Base-by-base conservation (phyloP, 2,329 filamentous ascomycete species). In the Apiospora malaysiana region DNA sequence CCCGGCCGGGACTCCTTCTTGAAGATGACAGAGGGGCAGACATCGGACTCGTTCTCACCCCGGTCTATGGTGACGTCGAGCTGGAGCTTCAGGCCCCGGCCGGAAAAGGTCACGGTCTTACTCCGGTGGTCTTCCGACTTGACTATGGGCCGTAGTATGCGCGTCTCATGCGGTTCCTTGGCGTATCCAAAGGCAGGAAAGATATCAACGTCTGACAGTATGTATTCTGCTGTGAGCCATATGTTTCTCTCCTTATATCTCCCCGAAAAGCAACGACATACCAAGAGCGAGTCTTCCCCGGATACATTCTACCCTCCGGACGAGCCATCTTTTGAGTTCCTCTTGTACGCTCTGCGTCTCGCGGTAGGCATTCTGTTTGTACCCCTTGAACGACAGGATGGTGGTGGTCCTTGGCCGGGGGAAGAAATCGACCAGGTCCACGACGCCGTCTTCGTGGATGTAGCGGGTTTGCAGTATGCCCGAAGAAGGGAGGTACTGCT, bases 381-480 rank as follows among this genome's bases (percentile, higher is more conserved):
- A 80, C 8, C 80, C 80, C 27, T 46, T 67, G 74, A 84, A 84
- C 69, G 83, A 81, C 23, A 89, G 79, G 40, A 90, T 85, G 51
- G 83, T 83, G 43, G 86, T 85, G 68, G 86, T 88, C 77, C 88
- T 90, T 14, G 92, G 91, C 1, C 92, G 86, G 0, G 92, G 92
- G 74, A 94, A 94, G 81, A 94, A 94, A 78, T 94, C 92, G 21
- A 93, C 84, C 42, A 94, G 79, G 70, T 93, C 91, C 14, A 92
- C 88, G 0, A 94, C 92, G 0, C 92, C 93, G 70, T 92, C 88
- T 75, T 94, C 92, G 73, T 92, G 88, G 73, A 94, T 91, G 79
- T 92, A 94, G n/a, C 92, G 86, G 1, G 93, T 94, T 79, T 94
- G 91, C 2, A 94, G 83, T 71, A 94, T 91, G 76, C 93, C 94